phyloP scores from a whole-genome alignment of 2,329 filamentous ascomycete genomes.

The Diaporthe sp. region DNA sequence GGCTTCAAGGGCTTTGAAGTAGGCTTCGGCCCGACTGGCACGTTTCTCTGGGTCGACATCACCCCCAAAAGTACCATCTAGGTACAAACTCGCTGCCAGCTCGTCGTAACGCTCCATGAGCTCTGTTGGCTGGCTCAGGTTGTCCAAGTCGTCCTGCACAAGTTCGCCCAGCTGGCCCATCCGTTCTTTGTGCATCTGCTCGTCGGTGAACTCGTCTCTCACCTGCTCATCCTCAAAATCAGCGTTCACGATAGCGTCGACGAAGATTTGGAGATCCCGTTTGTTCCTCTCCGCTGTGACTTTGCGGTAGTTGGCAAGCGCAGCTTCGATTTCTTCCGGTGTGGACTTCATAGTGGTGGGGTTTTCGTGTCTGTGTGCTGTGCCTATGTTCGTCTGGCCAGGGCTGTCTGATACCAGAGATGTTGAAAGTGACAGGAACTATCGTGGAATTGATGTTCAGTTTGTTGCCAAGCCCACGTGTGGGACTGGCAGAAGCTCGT shows the following conservation, averaged over 20 bases:
- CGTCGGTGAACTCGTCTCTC: background rate
- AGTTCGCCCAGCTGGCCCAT: background rate
- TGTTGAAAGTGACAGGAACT: background rate
- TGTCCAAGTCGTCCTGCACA: background rate
- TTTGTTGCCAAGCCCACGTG: background rate
- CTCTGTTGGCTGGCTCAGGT: background rate
- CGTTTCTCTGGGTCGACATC: background rate
- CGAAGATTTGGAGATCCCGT: background rate
- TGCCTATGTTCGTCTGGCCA: background rate
- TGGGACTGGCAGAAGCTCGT: background rate
- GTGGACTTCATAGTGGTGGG: background rate
- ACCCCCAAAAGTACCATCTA: background rate
- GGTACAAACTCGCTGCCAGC: background rate
- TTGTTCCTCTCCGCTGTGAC: background rate
- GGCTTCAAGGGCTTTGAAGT: background rate
- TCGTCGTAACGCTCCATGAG: background rate
- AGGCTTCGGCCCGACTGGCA: background rate
- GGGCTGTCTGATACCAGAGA: background rate
- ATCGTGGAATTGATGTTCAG: background rate
- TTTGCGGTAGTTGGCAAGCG: background rate
- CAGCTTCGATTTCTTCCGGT: conserved; percentile 2
- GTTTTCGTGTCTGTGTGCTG: background rate
- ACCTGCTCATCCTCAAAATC: background rate
- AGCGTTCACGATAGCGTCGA: background rate
- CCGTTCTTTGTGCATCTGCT: background rate